These are phyloP conservation scores for Arthrobotrys pseudoclavata DNA, from an alignment of 2,329 filamentous ascomycete species.

Conservation along the genomic window DNA sequence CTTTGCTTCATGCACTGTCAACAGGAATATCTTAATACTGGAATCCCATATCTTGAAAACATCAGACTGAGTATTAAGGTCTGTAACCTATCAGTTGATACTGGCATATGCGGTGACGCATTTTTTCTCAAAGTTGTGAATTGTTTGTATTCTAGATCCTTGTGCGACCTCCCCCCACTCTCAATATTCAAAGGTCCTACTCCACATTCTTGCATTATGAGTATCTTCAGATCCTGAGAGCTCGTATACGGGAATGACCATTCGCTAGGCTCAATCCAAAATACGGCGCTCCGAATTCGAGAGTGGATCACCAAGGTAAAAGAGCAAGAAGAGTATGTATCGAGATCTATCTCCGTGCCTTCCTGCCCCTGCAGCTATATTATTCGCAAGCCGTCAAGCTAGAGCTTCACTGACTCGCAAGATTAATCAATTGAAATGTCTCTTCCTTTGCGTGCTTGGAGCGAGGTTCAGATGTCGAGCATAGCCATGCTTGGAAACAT, in stretches of 20 bases:
- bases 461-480: slow-evolving; percentile 6
- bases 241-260: slow-evolving; percentile 55
- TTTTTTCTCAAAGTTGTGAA: not conserved
- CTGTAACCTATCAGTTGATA: slow-evolving; percentile 12
- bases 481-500: slow-evolving; percentile 10
- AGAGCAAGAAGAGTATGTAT: not conserved
- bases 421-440: slow-evolving; percentile 9
- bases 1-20: slow-evolving; percentile 37
- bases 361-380: slow-evolving; percentile 1
- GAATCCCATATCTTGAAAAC: slow-evolving; percentile 24
- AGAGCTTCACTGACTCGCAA: slow-evolving; percentile 16
- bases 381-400: not conserved
- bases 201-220: slow-evolving; percentile 27
- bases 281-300: slow-evolving; percentile 5
- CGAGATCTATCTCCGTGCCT: slow-evolving; percentile 7
- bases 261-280: slow-evolving; percentile 34
- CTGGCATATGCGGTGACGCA: not conserved
- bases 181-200: slow-evolving; percentile 1
- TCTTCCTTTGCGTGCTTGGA: not conserved
- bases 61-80: slow-evolving; percentile 20
- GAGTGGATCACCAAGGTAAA: not conserved
- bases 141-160: slow-evolving; percentile 16
- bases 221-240: slow-evolving; percentile 39
- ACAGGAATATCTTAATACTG: slow-evolving; percentile 36
- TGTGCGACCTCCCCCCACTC: not conserved